A percentile compares a stretch with the other conserved stretches of the same genome.
Conservation (phyloP, 176 grass and related monocot genomes). For the Phoenix roebelenii region DNA sequence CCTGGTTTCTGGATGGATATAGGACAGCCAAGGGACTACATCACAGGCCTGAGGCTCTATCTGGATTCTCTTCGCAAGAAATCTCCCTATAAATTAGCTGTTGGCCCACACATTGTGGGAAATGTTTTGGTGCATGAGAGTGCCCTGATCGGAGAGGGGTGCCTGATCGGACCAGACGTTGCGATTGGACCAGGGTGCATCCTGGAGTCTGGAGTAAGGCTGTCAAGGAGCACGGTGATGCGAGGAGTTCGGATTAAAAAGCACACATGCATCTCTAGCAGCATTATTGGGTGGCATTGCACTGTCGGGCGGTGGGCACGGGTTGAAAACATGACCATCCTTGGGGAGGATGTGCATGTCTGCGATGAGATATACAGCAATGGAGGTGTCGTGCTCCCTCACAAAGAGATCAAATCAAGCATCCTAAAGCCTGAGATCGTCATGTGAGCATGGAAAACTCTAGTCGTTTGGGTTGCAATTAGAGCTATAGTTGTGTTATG, state of each 20-base stretch:
- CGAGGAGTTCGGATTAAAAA: constrained; percentile 2
- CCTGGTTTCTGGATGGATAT: constrained; percentile 15
- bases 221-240: constrained; percentile 5
- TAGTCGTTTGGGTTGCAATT: no score
- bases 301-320: constrained; percentile 3
- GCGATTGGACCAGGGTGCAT: not conserved
- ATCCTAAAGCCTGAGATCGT: constrained; percentile 6
- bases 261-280: constrained; percentile 8
- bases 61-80: not conserved
- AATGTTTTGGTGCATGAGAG: constrained; percentile 8
- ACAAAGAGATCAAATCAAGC: constrained; percentile 15
- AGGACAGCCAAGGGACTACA: constrained; percentile 6
- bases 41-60: constrained; percentile 3
- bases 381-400: constrained; percentile 4
- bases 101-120: constrained; percentile 5
- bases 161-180: constrained; percentile 3
- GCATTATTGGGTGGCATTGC: constrained; percentile 8
- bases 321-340: constrained; percentile 12
- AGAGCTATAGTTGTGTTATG: no score
- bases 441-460: not conserved
- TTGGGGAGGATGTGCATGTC: constrained; percentile 5
- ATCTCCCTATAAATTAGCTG: not conserved
- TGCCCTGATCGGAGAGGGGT: not conserved
- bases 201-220: constrained; percentile 1
- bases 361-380: constrained; percentile 12